Evolutionary conservation across 2,329 filamentous ascomycete genomes (phyloP), one percentile per base, ranked within the genome.

Genomic region (Beauveria asiatica): DNA sequence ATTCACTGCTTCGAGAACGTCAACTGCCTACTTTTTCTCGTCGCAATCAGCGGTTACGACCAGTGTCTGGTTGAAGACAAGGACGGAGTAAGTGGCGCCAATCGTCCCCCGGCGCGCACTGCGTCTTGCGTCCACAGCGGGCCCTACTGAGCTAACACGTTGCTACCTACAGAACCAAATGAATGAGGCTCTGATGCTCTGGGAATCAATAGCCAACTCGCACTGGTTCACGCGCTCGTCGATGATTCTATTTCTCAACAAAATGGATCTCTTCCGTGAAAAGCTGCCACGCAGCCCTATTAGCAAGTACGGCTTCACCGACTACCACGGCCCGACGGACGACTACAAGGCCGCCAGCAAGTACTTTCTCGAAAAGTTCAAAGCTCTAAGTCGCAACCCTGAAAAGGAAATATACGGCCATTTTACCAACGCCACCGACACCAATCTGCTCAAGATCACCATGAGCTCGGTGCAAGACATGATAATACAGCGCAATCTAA

Each of bases 1-100:
- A 96, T 96, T 64, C 92, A 96, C 73, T 94, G 92, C 71, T 96
- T 96, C 71, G 92, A 96, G 73, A 94, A 94, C 65, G 92, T 96
- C 64, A 92, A 94, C 70, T 92, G 90, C 66, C 80, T 97, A 58
- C 80, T 97, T 45, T 97, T 97, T 76, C 83, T 97, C 66, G 93
- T 96, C 57, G 92, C 93, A 52, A 92, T 97, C 67, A 96, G 92
- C 65, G 93, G 93, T 62, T 97, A 97, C 73, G 93, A 97, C 71
- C 94, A 97, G 74, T 96, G 92, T 69, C 78, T 97, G 53, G 91
- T 97, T 3, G 93, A 97, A 76, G 93, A 97, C 73, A 92, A 96
- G 74, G 94, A 96, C 72, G 92, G 92, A 64, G 92, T 96, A 80
- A 78, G 90, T 79, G n/a, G 17, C 48, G 37, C 21, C 25, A 9